Percentiles rank a stretch among this genome's conserved stretches.
Evolutionary conservation across 2,329 filamentous ascomycete genomes (phyloP).

Genomic region (Hypoxylon sp.): DNA sequence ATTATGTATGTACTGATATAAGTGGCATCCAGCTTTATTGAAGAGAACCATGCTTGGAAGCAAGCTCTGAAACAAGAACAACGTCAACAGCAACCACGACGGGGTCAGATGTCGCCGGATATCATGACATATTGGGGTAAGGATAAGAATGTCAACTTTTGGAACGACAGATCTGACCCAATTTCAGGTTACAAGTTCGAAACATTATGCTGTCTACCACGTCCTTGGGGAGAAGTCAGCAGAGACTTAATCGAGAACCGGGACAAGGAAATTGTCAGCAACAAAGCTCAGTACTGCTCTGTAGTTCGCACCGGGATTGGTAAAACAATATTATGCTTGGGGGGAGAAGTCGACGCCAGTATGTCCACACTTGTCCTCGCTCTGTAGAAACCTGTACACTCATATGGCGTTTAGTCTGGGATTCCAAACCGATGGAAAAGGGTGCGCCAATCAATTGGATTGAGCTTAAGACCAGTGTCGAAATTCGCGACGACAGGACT

Average conservation of each 20-base stretch:
- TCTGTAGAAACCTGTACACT: constrained; percentile 13
- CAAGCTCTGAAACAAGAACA: constrained; percentile 70
- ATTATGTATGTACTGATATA: constrained; percentile 20
- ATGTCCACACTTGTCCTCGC: constrained; percentile 50
- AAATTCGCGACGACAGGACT: constrained; percentile 76
- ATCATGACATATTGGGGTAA: constrained; percentile 94
- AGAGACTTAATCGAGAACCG: constrained; percentile 84
- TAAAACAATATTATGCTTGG: constrained; percentile 79
- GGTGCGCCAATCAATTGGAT: constrained; percentile 88
- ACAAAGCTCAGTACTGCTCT: constrained; percentile 95
- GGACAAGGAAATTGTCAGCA: constrained; percentile 80
- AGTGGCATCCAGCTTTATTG: constrained; percentile 78
- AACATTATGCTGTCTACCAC: constrained; percentile 80
- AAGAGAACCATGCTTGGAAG: constrained; percentile 87
- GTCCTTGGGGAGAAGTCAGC: constrained; percentile 78
- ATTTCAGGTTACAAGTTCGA: constrained; percentile 95
- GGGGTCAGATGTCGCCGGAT: constrained; percentile 71
- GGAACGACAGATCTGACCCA: constrained; percentile 11
- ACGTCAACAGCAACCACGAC: constrained; percentile 63
- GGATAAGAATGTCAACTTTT: constrained; percentile 10
- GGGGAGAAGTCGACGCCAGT: constrained; percentile 94
- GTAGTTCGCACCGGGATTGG: constrained; percentile 91
- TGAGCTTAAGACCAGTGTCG: constrained; percentile 91
- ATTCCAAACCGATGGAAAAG: constrained; percentile 77
- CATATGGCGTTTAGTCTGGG: constrained; percentile 73